phyloP scores from a whole-genome alignment of 768 basidiomycete species.

The Chalciporus sphaerocephalus region DNA sequence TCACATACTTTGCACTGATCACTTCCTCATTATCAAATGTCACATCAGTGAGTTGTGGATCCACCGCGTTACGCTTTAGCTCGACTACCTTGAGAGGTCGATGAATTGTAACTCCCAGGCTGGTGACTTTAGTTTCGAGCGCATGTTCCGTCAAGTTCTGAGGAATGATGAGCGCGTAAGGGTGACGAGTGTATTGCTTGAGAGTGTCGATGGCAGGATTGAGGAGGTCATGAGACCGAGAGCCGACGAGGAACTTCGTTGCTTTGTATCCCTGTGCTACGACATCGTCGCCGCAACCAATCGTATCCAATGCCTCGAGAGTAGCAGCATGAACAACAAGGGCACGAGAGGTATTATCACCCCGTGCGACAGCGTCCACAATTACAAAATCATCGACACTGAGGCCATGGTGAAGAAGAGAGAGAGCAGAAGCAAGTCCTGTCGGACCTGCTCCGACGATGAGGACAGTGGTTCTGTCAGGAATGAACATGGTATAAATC shows the following conservation, averaged over 20 bases:
- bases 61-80: slow-evolving; percentile 30
- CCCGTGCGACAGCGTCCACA: slow-evolving; percentile 34
- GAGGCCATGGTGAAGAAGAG: slow-evolving; percentile 39
- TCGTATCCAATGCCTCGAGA: slow-evolving; percentile 48
- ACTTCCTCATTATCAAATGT: slow-evolving; percentile 44
- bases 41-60: slow-evolving; percentile 35
- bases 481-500: slow-evolving; percentile 2
- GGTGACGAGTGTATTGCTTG: slow-evolving; percentile 41
- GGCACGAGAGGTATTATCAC: slow-evolving; percentile 39
- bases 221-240: slow-evolving; percentile 28
- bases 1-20: slow-evolving; percentile 42
- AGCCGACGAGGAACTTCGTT: slow-evolving; percentile 24
- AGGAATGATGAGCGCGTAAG: slow-evolving; percentile 41
- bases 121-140: slow-evolving; percentile 33
- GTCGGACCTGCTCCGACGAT: slow-evolving; percentile 48
- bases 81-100: slow-evolving; percentile 39
- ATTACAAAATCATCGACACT: slow-evolving; percentile 36
- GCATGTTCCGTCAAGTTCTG: slow-evolving; percentile 45
- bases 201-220: slow-evolving; percentile 34
- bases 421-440: slow-evolving; percentile 42
- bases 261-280: slow-evolving; percentile 37
- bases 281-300: slow-evolving; percentile 40
- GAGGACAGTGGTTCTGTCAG: slow-evolving; percentile 36
- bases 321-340: slow-evolving; percentile 50
- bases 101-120: slow-evolving; percentile 31